Conservation (phyloP, 331 rosid species). For the Quercus phellos region DNA sequence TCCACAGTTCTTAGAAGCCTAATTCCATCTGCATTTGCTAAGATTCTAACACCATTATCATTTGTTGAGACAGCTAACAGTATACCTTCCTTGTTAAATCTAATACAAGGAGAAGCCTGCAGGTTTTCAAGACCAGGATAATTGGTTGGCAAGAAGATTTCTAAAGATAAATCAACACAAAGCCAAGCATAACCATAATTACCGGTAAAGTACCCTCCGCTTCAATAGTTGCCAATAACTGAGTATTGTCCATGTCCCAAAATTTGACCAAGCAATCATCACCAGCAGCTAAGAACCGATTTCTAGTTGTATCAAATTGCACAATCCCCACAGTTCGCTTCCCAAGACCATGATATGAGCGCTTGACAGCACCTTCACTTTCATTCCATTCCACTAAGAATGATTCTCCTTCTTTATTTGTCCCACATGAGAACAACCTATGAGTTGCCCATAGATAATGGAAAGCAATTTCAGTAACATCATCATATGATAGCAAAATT, state of each 20-base stretch:
- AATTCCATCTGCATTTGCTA: conserved; percentile 77
- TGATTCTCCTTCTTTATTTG: conserved; percentile 96
- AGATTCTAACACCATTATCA: conserved; percentile 76
- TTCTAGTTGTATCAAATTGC: conserved; percentile 89
- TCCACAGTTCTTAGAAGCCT: conserved; percentile 75
- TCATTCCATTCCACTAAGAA: conserved; percentile 95
- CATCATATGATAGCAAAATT: background rate
- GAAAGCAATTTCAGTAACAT: conserved; percentile 7
- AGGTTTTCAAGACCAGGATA: conserved; percentile 25
- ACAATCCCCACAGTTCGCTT: conserved; percentile 77
- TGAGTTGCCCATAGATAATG: conserved; percentile 19
- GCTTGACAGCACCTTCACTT: conserved; percentile 96
- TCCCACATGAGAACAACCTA: conserved; percentile 90
- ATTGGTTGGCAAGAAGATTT: conserved; percentile 16
- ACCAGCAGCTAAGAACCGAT: conserved; percentile 82
- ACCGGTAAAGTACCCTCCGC: conserved; percentile 90
- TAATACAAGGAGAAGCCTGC: conserved; percentile 86
- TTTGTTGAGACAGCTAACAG: conserved; percentile 75
- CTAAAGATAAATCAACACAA: conserved; percentile 15
- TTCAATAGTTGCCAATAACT: conserved; percentile 51
- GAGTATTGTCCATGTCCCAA: conserved; percentile 90
- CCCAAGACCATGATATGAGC: conserved; percentile 74
- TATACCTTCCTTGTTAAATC: conserved; percentile 87
- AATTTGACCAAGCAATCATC: conserved; percentile 70
- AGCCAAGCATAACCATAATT: conserved; percentile 15